phyloP scores from a whole-genome alignment of 345 rosid genomes.

The Aquilaria sinensis region DNA sequence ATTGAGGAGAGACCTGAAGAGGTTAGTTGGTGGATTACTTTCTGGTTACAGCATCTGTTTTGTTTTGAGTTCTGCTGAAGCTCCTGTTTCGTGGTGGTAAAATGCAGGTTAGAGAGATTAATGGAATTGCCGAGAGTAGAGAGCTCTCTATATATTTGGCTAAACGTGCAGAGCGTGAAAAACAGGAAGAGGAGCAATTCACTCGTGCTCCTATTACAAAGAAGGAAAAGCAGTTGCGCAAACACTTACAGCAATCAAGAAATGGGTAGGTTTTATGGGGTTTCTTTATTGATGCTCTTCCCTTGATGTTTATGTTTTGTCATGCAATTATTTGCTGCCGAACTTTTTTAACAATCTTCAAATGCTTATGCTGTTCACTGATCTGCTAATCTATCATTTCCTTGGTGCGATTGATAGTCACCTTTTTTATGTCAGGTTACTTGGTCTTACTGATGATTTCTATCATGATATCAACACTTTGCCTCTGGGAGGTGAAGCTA shows the following conservation, averaged over 20 bases:
- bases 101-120: slow-evolving; percentile 56
- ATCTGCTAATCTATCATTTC: neutral
- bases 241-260: slow-evolving; percentile 66
- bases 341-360: neutral
- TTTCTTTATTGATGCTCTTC: neutral
- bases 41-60: slow-evolving; percentile 1
- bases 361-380: slow-evolving; percentile 2
- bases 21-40: slow-evolving; percentile 31
- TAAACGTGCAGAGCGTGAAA: slow-evolving; percentile 57
- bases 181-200: slow-evolving; percentile 76
- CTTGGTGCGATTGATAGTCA: slow-evolving; percentile 9
- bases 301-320: neutral
- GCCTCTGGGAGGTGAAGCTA: slow-evolving; percentile 36
- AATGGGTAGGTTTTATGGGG: slow-evolving; percentile 51
- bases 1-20: slow-evolving; percentile 84
- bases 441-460: slow-evolving; percentile 64
- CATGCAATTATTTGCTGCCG: neutral
- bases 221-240: slow-evolving; percentile 64
- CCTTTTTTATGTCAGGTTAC: slow-evolving; percentile 49
- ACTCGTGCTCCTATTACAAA: slow-evolving; percentile 64
- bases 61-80: slow-evolving; percentile 11
- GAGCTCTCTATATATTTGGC: slow-evolving; percentile 53
- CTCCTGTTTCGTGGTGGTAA: slow-evolving; percentile 5
- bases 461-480: slow-evolving; percentile 60
- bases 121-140: slow-evolving; percentile 55